Base-by-base conservation (phyloP, 192 early-diverging fungal genomes). In the Gryganskiella cystojenkinii region DNA sequence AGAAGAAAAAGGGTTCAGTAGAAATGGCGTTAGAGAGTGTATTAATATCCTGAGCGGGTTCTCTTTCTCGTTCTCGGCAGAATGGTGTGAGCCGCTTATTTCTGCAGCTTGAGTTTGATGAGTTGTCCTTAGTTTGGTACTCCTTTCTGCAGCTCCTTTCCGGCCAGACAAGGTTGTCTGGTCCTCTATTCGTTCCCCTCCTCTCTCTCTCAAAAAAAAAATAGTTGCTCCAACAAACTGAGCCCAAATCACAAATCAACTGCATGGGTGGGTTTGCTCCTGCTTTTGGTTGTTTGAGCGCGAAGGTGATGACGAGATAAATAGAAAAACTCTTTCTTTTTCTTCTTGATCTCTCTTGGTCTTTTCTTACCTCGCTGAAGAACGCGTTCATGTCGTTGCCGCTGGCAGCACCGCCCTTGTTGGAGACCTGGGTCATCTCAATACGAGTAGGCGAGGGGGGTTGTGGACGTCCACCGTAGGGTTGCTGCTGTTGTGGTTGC, bases 321-420 rank as follows among this genome's bases (percentile, higher is more conserved):
- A 40, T 40, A 40, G 37, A 13, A n/a, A n/a, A n/a, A n/a, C n/a
- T n/a, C n/a, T n/a, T n/a, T n/a, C n/a, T n/a, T n/a, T n/a, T n/a
- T n/a, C n/a, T n/a, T n/a, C n/a, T n/a, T n/a, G n/a, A n/a, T n/a
- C n/a, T n/a, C n/a, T n/a, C n/a, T n/a, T n/a, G n/a, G n/a, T n/a
- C n/a, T n/a, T n/a, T n/a, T n/a, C 45, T 25, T 78, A 78, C 74
- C 74, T 78, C 74, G 42, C 61, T 64, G 28, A 78, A 78, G 74
- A 78, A 78, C 2, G 74, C 61, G 25, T 54, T 54, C 60, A 78
- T 78, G 50, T 78, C 74, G 37, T 34, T 54, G 28, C 61, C 66
- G 20, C 52, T 35, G 15, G 50, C 44, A 30, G 52, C 52, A 40
- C 31, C 55, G 55, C 34, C 40, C 19, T 64, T 60, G 24, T 40